Conservation (phyloP, 2,329 filamentous ascomycete genomes). For the Aureobasidium sp. region DNA sequence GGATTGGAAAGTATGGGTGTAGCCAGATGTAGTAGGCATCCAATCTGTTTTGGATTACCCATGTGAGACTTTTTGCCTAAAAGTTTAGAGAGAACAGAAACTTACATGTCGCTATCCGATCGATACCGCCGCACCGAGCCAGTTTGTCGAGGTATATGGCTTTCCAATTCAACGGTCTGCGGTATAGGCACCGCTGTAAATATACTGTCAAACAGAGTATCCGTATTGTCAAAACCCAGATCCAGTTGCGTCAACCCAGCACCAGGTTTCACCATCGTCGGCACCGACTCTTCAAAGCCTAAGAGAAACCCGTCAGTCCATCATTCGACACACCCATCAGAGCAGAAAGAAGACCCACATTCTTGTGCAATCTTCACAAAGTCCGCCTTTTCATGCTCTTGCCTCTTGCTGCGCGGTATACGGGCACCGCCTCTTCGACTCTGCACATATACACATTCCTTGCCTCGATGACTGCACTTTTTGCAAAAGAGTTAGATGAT, state of each 20-base stretch:
- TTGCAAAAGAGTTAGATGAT: neutral
- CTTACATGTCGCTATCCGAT: constrained; percentile 2
- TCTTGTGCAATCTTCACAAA: constrained; percentile 5
- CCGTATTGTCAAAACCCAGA: neutral
- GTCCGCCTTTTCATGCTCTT: neutral
- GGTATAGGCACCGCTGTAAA: neutral
- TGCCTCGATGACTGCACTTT: constrained; percentile 1
- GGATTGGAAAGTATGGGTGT: constrained; percentile 42
- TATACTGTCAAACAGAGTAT: constrained; percentile 3
- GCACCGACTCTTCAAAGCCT: constrained; percentile 6
- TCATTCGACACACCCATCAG: neutral
- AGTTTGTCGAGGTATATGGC: neutral
- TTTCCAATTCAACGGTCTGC: neutral
- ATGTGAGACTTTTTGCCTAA: neutral
- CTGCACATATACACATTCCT: constrained; percentile 2
- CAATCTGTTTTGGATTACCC: constrained; percentile 27
- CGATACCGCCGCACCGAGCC: neutral
- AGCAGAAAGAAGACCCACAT: neutral
- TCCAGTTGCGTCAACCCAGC: constrained; percentile 7
- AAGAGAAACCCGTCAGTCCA: neutral
- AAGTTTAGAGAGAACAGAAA: neutral
- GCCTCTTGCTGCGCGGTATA: neutral
- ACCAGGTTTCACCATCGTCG: constrained; percentile 10
- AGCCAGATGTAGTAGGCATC: constrained; percentile 46
- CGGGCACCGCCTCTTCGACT: constrained; percentile 14